Percentiles rank a stretch among this genome's conserved stretches.
These are phyloP conservation scores for Nakazawaea peltata DNA, from an alignment of 805 yeast genomes.

Conservation along the genomic window DNA sequence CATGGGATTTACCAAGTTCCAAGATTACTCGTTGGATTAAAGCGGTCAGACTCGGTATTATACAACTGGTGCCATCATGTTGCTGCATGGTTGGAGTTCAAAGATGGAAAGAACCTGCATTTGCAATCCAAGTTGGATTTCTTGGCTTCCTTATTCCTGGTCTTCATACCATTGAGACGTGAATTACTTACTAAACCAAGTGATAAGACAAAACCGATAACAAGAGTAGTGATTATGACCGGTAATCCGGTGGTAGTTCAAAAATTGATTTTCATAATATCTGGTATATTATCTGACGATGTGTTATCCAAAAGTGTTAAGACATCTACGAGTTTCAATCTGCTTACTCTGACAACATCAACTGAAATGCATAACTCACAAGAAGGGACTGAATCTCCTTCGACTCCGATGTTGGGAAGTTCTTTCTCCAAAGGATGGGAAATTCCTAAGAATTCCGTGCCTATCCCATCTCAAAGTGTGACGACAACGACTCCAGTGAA, in stretches of 20 bases:
- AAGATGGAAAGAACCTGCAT: slow-evolving; percentile 30
- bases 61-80: slow-evolving; percentile 46
- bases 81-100: slow-evolving; percentile 46
- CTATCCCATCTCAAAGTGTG: slow-evolving; percentile 13
- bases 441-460: slow-evolving; percentile 21
- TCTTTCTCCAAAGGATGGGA: slow-evolving; percentile 34
- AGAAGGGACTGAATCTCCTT: not conserved
- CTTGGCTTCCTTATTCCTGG: slow-evolving; percentile 37
- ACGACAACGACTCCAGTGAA: slow-evolving; percentile 5
- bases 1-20: slow-evolving; percentile 36
- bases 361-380: too few species aligned
- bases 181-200: slow-evolving; percentile 29
- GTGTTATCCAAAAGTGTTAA: slow-evolving; percentile 1
- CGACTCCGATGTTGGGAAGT: slow-evolving; percentile 12
- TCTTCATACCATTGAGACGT: slow-evolving; percentile 32
- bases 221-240: slow-evolving; percentile 43
- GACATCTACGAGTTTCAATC: too few species aligned
- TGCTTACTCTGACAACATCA: too few species aligned
- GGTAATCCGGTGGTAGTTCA: slow-evolving; percentile 52
- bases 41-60: slow-evolving; percentile 29
- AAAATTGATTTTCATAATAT: slow-evolving; percentile 42
- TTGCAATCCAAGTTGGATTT: slow-evolving; percentile 21
- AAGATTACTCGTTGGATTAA: slow-evolving; percentile 33
- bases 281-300: slow-evolving; percentile 37
- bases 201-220: slow-evolving; percentile 18